phyloP scores from a whole-genome alignment of 1,284 basidiomycete species.

The Taiwanofungus camphoratus region DNA sequence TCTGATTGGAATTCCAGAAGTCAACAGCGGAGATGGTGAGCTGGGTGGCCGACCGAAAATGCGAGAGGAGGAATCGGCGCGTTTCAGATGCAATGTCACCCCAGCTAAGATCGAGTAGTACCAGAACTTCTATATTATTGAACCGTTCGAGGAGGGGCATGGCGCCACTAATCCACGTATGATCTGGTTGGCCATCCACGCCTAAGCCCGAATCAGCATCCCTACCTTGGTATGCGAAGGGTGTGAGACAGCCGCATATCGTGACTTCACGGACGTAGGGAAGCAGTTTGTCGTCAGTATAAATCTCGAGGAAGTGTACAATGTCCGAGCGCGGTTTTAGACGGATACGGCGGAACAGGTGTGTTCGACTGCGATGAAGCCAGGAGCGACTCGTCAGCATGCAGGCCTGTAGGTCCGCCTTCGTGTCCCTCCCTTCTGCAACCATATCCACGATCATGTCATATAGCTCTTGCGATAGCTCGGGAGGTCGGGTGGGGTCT shows the following conservation, averaged over 20 bases:
- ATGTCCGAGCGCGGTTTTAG: conserved; percentile 3
- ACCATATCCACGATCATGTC: conserved; percentile 6
- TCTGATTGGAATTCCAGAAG: conserved; percentile 11
- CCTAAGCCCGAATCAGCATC: conserved; percentile 4
- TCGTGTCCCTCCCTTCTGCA: not conserved
- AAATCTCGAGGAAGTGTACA: not conserved
- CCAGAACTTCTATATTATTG: not conserved
- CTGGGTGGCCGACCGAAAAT: not conserved
- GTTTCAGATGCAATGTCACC: conserved; percentile 2
- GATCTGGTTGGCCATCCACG: conserved; percentile 5
- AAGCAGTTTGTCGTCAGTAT: not conserved
- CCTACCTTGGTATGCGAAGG: not conserved
- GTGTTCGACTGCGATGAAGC: not conserved
- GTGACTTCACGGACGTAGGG: conserved; percentile 4
- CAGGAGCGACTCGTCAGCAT: not conserved
- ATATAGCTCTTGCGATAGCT: conserved; percentile 4
- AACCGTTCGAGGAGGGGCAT: conserved; percentile 2
- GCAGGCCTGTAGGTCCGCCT: conserved; percentile 1
- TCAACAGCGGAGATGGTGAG: conserved; percentile 5
- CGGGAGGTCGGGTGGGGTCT: conserved; percentile 7
- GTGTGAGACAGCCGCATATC: conserved; percentile 5
- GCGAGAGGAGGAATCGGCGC: conserved; percentile 3
- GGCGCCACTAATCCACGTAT: conserved; percentile 3
- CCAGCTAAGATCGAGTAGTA: conserved; percentile 9
- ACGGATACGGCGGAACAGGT: conserved; percentile 3